These are phyloP conservation scores for Neonectria magnoliae DNA, from an alignment of 2,329 filamentous ascomycete species.

Conservation along the genomic window DNA sequence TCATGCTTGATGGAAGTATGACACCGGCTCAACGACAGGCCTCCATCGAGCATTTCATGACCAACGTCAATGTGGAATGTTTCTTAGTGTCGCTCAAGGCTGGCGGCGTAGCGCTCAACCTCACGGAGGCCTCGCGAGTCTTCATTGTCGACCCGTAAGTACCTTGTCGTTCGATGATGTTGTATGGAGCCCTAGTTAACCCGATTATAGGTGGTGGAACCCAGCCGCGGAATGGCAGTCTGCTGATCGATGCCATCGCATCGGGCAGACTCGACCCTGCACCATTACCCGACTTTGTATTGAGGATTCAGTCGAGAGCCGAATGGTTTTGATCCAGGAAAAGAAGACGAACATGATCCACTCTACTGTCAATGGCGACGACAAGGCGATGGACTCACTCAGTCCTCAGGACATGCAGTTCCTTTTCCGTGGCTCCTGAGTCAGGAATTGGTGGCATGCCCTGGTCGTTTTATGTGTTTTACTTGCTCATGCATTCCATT, in stretches of 20 bases:
- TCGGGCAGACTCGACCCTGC: constrained; percentile 92
- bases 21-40: constrained; percentile 91
- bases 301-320: constrained; percentile 94
- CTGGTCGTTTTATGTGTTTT: background rate
- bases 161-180: background rate
- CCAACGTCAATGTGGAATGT: constrained; percentile 90
- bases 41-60: constrained; percentile 97
- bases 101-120: constrained; percentile 92
- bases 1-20: constrained; percentile 99
- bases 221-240: constrained; percentile 99
- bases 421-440: constrained; percentile 79
- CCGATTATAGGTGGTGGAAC: constrained; percentile 87
- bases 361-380: constrained; percentile 94
- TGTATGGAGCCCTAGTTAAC: constrained; percentile 36
- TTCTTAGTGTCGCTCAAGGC: constrained; percentile 97
- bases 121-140: constrained; percentile 93
- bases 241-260: constrained; percentile 92
- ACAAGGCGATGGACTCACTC: constrained; percentile 88
- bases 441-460: background rate
- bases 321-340: constrained; percentile 95
- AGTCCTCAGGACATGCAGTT: constrained; percentile 95
- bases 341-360: constrained; percentile 99
- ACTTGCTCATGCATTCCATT: background rate
- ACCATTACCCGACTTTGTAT: constrained; percentile 95
- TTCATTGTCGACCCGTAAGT: constrained; percentile 96